Base-by-base conservation (phyloP, 495 filamentous ascomycete species). In the Geopyxis carbonaria region DNA sequence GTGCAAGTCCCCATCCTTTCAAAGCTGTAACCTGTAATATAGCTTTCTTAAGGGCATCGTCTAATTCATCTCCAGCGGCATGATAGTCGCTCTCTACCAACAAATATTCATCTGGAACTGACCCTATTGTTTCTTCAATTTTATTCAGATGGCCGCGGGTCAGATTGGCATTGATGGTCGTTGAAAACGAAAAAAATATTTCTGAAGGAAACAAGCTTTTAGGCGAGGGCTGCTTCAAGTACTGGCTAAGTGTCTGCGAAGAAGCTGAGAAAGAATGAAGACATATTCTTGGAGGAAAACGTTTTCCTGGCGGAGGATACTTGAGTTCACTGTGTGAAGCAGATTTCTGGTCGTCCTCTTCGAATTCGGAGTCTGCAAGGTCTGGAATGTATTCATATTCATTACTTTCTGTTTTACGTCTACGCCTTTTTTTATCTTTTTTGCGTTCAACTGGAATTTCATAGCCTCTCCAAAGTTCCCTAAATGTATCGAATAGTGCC, bases 31-130 rank as follows among this genome's bases (percentile, higher is more conserved):
- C 65, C 46, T 65, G 69, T 39, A 77, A 61, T 31, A 74, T 68
- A 31, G 83, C 74, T 15, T 81, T 66, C 57, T 89, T 81, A 11
- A 97, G 58, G 29, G 70, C 54, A 2, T 62, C 55, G 58, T 95
- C 91, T 80, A 95, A 93, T 43, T 69, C 59, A 5, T 71, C 66
- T 4, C 89, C 89, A 4, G 89, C 91, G 11, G 61, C 72, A 54
- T 95, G 87, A 30, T 93, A 54, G 58, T 97, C 89, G 56, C 84
- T 94, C 58, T 97, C 89, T 4, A 86, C 64, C 13, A 97, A 66
- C 8, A 97, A 61, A 27, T 72, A 65, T 47, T 91, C 73, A 47
- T 82, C 73, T 0, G 89, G 86, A 4, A 89, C 60, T 2, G 65
- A 66, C 44, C 70, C 71, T 32, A 95, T 71, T n/a, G 82, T 75